Evolutionary conservation across 2,329 filamentous ascomycete genomes (phyloP).

Genomic region (Botryotinia calthae): DNA sequence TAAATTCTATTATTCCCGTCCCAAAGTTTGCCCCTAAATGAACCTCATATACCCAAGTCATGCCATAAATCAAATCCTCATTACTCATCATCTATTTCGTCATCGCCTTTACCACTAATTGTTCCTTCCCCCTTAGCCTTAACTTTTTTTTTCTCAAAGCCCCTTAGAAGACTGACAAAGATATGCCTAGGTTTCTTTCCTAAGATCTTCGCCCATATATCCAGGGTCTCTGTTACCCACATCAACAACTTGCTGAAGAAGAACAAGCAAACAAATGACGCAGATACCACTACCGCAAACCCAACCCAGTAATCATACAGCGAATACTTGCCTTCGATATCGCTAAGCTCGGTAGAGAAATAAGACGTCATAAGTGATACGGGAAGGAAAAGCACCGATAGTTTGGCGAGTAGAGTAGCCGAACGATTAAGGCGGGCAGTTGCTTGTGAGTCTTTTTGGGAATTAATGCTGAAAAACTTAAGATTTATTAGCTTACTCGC

Average conservation of each 20-base stretch:
- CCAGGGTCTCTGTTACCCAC: slow-evolving; percentile 47
- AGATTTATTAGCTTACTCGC: slow-evolving; percentile 20
- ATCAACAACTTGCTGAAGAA: slow-evolving; percentile 50
- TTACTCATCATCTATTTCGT: slow-evolving; percentile 6
- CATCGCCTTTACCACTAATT: neutral
- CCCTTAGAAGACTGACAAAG: slow-evolving; percentile 4
- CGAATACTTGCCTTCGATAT: slow-evolving; percentile 56
- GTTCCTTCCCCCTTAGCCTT: neutral
- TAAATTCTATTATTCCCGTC: neutral
- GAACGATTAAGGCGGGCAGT: slow-evolving; percentile 70
- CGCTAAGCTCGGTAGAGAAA: slow-evolving; percentile 64
- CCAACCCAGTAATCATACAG: slow-evolving; percentile 63
- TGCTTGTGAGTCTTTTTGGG: slow-evolving; percentile 70
- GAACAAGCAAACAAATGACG: slow-evolving; percentile 58
- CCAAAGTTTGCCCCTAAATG: neutral
- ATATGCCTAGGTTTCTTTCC: slow-evolving; percentile 18
- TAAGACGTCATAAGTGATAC: slow-evolving; percentile 73
- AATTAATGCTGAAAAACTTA: slow-evolving; percentile 75
- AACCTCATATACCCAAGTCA: neutral
- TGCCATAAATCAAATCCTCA: neutral
- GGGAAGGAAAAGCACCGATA: slow-evolving; percentile 72
- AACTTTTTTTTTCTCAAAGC: neutral
- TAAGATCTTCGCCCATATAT: slow-evolving; percentile 33
- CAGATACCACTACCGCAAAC: slow-evolving; percentile 61
- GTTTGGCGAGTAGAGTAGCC: slow-evolving; percentile 70